Evolutionary conservation across 2,329 filamentous ascomycete species (phyloP), one percentile per base, ranked within the genome.

Genomic region (Paraphaeosphaeria minitans): DNA sequence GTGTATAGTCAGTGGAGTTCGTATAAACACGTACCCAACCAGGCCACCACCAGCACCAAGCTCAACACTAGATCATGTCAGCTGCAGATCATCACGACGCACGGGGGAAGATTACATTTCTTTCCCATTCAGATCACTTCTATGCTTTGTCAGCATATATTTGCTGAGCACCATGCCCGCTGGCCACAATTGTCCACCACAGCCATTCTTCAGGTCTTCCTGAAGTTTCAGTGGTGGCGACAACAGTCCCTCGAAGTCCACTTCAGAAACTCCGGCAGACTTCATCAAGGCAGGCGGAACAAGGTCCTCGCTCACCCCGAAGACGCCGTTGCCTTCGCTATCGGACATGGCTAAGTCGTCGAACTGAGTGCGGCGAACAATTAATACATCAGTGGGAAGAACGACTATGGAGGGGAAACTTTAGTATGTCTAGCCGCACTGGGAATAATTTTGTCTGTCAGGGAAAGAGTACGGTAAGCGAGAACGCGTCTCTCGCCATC

Each of bases 141-240:
- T 81, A 67, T 91, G 90, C 71, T 88, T 88, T 53, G 89, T 85
- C 59, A 98, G 82, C 84, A 98, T 85, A 74, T 98, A 96, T 77
- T 89, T 92, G 21, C 90, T 86, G 54, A 99, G 82, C 16, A 95
- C 86, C 87, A 96, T 90, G 12, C 95, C 95, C 0, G 94, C 94
- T 3, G 93, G 94, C 95, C 95, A 98, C 12, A 96, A 84, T 78
- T 96, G 91, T 2, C 95, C 95, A 50, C 95, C 95, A 76, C 95
- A 98, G 60, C 95, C 95, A 63, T 91, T 87, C 57, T 86, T 87
- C 49, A 97, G 84, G 77, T 98, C 93, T 76, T 97, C 93, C 70
- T 91, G 90, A 16, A 98, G 85, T 60, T 85, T 83, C 61, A 98
- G 83, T 46, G 90, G 88, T 49, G 84, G 80, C 21, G 82, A 77